Conservation (phyloP, 2,329 filamentous ascomycete species). For the Aspergillus ochraceoroseus region DNA sequence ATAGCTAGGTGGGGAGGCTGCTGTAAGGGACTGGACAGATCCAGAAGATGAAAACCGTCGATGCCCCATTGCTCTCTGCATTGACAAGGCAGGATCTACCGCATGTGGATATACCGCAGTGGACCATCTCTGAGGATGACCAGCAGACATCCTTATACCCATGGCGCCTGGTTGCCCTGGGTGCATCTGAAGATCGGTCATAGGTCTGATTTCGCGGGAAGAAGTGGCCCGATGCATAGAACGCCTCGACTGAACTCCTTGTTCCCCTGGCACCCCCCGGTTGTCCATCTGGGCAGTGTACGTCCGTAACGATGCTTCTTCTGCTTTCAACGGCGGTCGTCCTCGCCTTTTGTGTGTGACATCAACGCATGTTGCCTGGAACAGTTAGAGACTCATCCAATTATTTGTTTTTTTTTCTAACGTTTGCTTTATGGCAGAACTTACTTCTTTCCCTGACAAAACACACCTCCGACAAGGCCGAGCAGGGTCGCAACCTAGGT, state of each 20-base stretch:
- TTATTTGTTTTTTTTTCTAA: background rate
- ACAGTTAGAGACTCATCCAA: background rate
- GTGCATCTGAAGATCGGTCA: conserved; percentile 36
- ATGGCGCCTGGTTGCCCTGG: conserved; percentile 19
- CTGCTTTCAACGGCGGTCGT: conserved; percentile 42
- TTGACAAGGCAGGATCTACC: conserved; percentile 27
- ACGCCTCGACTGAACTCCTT: conserved; percentile 24
- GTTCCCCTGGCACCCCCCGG: conserved; percentile 24
- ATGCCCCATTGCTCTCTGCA: conserved; percentile 25
- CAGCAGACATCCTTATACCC: conserved; percentile 21
- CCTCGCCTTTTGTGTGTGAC: conserved; percentile 48
- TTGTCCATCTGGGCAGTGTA: conserved; percentile 31
- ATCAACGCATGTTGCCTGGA: conserved; percentile 42
- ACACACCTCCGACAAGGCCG: conserved; percentile 46
- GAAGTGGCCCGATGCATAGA: conserved; percentile 33
- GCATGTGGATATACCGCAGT: conserved; percentile 28
- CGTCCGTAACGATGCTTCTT: conserved; percentile 36
- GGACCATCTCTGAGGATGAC: conserved; percentile 33
- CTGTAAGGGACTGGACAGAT: conserved; percentile 24
- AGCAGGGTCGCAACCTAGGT: conserved; percentile 45
- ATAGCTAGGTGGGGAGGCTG: conserved; percentile 27
- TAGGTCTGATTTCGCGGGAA: conserved; percentile 38
- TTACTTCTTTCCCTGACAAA: conserved; percentile 45
- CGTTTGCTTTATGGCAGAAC: conserved; percentile 16
- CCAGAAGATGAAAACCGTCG: conserved; percentile 35